These are phyloP conservation scores for Kwoniella bestiolae DNA, from an alignment of 768 basidiomycete genomes.

Conservation along the genomic window DNA sequence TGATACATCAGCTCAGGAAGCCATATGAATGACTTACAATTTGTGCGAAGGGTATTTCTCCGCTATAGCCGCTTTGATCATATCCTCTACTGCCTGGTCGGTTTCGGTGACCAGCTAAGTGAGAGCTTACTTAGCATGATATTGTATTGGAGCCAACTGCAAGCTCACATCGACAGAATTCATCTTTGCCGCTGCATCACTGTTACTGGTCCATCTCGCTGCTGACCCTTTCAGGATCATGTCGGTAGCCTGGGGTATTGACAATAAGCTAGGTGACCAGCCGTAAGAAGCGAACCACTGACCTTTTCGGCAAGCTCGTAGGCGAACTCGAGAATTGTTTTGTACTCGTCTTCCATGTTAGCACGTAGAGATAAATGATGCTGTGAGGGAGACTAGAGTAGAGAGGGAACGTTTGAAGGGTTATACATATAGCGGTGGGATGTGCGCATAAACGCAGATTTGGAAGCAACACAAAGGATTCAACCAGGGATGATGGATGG, in stretches of 20 bases:
- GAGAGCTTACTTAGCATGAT: neutral
- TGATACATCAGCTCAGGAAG: slow-evolving; percentile 50
- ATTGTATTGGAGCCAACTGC: neutral
- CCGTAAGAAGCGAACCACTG: neutral
- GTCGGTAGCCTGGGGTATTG: slow-evolving; percentile 31
- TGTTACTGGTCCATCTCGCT: slow-evolving; percentile 61
- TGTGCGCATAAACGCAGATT: no score
- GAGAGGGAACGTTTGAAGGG: neutral
- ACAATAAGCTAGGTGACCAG: neutral
- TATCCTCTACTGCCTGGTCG: slow-evolving; percentile 85
- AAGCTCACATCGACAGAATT: slow-evolving; percentile 74
- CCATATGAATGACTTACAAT: slow-evolving; percentile 66
- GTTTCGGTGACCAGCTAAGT: slow-evolving; percentile 81
- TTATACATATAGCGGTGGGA: neutral
- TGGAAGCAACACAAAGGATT: no score
- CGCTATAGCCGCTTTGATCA: slow-evolving; percentile 73
- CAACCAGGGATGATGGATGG: neutral
- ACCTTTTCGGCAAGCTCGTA: slow-evolving; percentile 37
- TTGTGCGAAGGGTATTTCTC: slow-evolving; percentile 72
- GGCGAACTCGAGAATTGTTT: slow-evolving; percentile 34
- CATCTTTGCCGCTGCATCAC: slow-evolving; percentile 75
- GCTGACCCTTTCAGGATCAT: slow-evolving; percentile 68
- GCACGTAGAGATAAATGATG: neutral
- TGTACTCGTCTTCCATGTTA: slow-evolving; percentile 25
- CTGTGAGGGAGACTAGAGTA: neutral